phyloP scores from a whole-genome alignment of 805 yeast species.

The Hanseniaspora meyeri region DNA sequence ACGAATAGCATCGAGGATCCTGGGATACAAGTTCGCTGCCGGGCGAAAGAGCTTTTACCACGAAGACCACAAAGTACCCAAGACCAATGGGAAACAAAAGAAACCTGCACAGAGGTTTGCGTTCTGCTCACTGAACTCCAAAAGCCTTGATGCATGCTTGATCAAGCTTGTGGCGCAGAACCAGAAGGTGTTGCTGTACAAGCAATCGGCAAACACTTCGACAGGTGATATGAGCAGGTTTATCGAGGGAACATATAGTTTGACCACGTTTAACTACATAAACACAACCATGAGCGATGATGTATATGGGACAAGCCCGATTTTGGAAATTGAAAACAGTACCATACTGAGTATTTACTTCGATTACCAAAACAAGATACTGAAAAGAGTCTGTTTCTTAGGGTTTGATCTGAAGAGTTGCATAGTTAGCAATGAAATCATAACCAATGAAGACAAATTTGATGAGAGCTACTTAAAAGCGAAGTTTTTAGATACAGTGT shows the following conservation, averaged over 20 bases:
- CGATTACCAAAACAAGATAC: not conserved
- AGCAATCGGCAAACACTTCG: not conserved
- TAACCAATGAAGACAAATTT: not conserved
- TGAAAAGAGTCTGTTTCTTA: not conserved
- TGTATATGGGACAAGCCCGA: not conserved
- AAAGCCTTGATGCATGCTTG: conserved; percentile 28
- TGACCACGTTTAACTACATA: not conserved
- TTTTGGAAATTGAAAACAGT: not conserved
- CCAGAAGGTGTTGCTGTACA: not conserved
- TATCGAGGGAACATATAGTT: not conserved
- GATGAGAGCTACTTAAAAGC: not conserved
- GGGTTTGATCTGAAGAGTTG: not conserved
- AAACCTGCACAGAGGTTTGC: not conserved
- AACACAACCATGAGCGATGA: not conserved
- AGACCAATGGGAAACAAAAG: not conserved
- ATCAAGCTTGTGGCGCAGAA: not conserved
- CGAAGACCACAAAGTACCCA: conserved; percentile 28
- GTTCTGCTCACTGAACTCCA: conserved; percentile 23
- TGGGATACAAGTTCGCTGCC: conserved; percentile 60
- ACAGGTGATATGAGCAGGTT: not conserved
- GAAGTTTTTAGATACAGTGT: conserved; percentile 21
- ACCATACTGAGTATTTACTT: not conserved
- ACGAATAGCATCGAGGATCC: conserved; percentile 45
- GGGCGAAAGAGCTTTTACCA: conserved; percentile 42
- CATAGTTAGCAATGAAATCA: not conserved